Percentiles rank a stretch among this genome's conserved stretches.
phyloP scores from a whole-genome alignment of 2,329 filamentous ascomycete species.

The Monosporascus sp. region DNA sequence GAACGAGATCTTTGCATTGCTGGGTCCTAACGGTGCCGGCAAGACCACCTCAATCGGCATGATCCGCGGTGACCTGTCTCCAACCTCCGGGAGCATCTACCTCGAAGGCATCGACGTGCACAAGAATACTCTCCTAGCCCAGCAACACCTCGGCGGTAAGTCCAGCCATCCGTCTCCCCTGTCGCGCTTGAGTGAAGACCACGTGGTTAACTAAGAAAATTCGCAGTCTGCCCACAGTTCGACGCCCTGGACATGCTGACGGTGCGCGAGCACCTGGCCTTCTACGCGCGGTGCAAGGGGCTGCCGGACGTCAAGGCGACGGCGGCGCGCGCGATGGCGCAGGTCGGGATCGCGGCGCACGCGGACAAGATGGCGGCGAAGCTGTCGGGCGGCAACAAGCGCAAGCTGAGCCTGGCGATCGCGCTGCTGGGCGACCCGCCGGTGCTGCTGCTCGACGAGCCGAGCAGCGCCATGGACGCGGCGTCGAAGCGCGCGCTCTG shows the following conservation, averaged over 20 bases:
- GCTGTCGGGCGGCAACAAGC: slow-evolving; percentile 71
- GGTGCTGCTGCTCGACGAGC: slow-evolving; percentile 71
- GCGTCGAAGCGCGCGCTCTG: slow-evolving; percentile 71
- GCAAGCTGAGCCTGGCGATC: slow-evolving; percentile 69
- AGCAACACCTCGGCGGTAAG: slow-evolving; percentile 54
- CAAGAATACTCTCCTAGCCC: slow-evolving; percentile 56
- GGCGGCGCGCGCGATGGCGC: slow-evolving; percentile 57
- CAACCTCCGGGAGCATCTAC: slow-evolving; percentile 59
- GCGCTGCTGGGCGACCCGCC: slow-evolving; percentile 71
- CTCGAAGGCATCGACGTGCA: slow-evolving; percentile 63
- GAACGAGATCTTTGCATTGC: slow-evolving; percentile 67
- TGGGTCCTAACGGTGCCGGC: slow-evolving; percentile 73
- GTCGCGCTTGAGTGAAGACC: neutral
- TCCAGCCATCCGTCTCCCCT: neutral
- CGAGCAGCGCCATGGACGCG: slow-evolving; percentile 69
- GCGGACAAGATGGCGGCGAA: slow-evolving; percentile 58
- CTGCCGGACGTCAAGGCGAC: slow-evolving; percentile 58
- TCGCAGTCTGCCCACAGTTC: slow-evolving; percentile 62
- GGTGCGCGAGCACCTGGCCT: slow-evolving; percentile 63
- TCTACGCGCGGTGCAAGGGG: slow-evolving; percentile 68
- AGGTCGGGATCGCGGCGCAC: slow-evolving; percentile 61
- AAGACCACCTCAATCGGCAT: slow-evolving; percentile 69
- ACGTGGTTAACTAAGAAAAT: neutral
- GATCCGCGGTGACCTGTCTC: slow-evolving; percentile 67
- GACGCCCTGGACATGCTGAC: slow-evolving; percentile 73